Evolutionary conservation across 768 basidiomycete genomes (phyloP), one percentile per base, ranked within the genome.

Genomic region (Calocybe indica): DNA sequence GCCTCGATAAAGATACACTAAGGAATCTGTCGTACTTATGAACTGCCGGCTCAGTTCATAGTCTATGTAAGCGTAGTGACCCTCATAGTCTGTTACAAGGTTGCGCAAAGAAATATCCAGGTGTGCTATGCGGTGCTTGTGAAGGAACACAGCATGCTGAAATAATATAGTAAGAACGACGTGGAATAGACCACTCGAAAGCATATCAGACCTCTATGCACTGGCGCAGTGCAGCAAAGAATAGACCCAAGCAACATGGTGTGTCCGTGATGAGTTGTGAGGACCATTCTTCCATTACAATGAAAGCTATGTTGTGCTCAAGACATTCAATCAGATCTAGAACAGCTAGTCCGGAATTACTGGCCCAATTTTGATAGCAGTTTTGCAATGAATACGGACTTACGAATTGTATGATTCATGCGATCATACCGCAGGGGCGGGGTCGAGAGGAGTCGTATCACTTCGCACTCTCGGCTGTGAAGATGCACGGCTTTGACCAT

Each of bases 221-320:
- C 58, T 87, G 84, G 14, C 76, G 76, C 42, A 88, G 55, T 10
- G 75, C 75, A 4, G 67, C 68, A 22, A 88, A 61, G 55, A 86
- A 85, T 10, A 69, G 63, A 37, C 64, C 63, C 43, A 82, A 59
- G 52, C 70, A 78, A 57, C 73, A 75, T 5, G 82, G 80, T 22
- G 69, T 66, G 49, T 68, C 69, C 10, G 72, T 64, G 15, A 83
- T 68, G 14, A 87, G 65, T 46, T 82, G 75, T 8, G 84, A 70
- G 10, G 80, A 82, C 87, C 87, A 89, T 62, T 86, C 77, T 58
- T 88, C 87, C 85, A 87, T 88, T 22, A 88, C 79, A 47, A 89
- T 80, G 56, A 89, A 82, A 10, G 70, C 79, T 34, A 84, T 58
- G 42, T 67, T 60, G 49, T 85, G 82, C 7, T 68, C 57, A 2